A percentile compares a stretch with the other conserved stretches of the same genome.
phyloP scores from a whole-genome alignment of 176 grass and related monocot species.

The Avena sativa region DNA sequence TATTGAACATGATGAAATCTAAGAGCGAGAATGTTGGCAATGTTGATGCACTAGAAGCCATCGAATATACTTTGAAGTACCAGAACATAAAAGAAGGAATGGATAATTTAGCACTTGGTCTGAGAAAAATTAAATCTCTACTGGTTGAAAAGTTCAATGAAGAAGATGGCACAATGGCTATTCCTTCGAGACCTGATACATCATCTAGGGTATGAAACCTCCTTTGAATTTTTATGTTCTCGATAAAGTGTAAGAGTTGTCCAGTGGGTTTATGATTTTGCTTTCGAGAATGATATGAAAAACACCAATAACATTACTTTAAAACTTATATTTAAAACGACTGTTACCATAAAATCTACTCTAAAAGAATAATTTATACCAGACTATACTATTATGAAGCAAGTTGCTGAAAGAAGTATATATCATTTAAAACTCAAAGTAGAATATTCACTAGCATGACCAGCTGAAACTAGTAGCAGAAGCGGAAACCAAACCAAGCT shows the following conservation, averaged over 20 bases:
- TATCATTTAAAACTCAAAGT: not conserved
- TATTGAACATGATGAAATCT: conserved; percentile 65
- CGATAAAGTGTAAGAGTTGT: not conserved
- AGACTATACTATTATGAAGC: conserved; percentile 16
- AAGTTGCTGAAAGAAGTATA: not conserved
- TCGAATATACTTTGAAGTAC: conserved; percentile 62
- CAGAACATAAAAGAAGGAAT: conserved; percentile 58
- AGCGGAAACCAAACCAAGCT: conserved; percentile 26
- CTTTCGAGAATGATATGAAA: conserved; percentile 23
- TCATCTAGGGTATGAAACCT: conserved; percentile 42
- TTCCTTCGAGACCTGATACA: conserved; percentile 37
- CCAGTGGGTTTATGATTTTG: conserved; percentile 15
- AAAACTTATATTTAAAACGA: conserved; percentile 23
- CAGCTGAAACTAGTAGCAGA: conserved; percentile 10
- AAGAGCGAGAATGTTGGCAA: conserved; percentile 42
- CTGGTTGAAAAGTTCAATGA: conserved; percentile 61
- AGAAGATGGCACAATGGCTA: conserved; percentile 22
- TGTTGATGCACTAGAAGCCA: conserved; percentile 39
- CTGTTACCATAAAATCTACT: not conserved
- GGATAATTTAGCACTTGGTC: conserved; percentile 64
- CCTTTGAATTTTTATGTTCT: conserved; percentile 26
- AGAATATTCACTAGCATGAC: not conserved
- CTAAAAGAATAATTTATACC: not conserved
- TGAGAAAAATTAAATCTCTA: conserved; percentile 41
- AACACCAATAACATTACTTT: conserved; percentile 19